A percentile compares a stretch with the other conserved stretches of the same genome.
phyloP scores from a whole-genome alignment of 83 land plant genomes.

The Thuja plicata region DNA sequence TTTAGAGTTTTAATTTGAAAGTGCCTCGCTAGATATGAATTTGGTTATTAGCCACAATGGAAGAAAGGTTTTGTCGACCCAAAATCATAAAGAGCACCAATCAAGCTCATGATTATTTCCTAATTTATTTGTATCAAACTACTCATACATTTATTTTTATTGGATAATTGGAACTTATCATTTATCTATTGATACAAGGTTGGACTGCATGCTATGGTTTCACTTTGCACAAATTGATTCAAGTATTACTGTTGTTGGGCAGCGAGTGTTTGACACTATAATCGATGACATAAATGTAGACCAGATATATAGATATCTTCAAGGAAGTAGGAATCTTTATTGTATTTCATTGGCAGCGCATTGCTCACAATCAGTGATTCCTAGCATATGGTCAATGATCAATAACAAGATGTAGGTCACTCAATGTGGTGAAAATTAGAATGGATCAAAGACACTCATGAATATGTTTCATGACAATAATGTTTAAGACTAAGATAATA shows the following conservation, averaged over 20 bases:
- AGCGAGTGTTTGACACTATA: slow-evolving; percentile 78
- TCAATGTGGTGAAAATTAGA: too few species aligned
- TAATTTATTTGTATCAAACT: slow-evolving; percentile 59
- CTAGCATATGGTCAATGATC: too few species aligned
- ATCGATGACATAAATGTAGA: slow-evolving; percentile 48
- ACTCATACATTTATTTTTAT: slow-evolving; percentile 35
- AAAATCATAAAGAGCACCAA: slow-evolving; percentile 30
- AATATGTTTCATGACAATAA: too few species aligned
- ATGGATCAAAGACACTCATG: too few species aligned
- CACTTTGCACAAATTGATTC: slow-evolving; percentile 97
- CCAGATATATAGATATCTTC: slow-evolving; percentile 64
- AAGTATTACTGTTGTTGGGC: slow-evolving; percentile 54
- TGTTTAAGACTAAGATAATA: too few species aligned
- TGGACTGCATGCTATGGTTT: slow-evolving; percentile 91
- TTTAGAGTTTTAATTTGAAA: too few species aligned
- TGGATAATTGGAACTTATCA: slow-evolving; percentile 51
- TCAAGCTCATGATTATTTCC: slow-evolving; percentile 76
- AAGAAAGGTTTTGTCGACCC: slow-evolving; percentile 29
- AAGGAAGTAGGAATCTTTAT: slow-evolving; percentile 68
- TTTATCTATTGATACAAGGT: slow-evolving; percentile 69
- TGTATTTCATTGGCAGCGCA: slow-evolving; percentile 56
- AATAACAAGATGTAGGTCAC: too few species aligned
- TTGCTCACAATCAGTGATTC: slow-evolving; percentile 60
- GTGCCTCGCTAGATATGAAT: too few species aligned
- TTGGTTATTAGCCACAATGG: slow-evolving; percentile 22